phyloP scores from a whole-genome alignment of 2,329 filamentous ascomycete genomes.

The Cercospora sp. region DNA sequence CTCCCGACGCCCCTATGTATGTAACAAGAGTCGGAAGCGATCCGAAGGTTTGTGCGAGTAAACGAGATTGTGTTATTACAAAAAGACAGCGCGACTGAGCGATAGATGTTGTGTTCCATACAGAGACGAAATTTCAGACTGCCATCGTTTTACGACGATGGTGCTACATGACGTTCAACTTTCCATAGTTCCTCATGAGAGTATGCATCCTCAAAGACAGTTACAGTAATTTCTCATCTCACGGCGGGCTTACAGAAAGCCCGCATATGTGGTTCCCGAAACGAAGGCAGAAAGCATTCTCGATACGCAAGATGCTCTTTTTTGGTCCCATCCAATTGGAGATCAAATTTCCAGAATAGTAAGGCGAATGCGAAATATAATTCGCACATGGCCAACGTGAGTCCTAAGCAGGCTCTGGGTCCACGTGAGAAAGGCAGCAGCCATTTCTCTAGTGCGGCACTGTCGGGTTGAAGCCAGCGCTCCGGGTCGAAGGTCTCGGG shows the following conservation, averaged over 20 bases:
- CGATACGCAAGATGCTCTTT: constrained; percentile 17
- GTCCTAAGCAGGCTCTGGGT: constrained; percentile 19
- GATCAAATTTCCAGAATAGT: constrained; percentile 20
- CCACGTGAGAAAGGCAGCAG: constrained; percentile 22
- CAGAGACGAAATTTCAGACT: neutral
- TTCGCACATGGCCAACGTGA: constrained; percentile 22
- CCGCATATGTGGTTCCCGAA: constrained; percentile 17
- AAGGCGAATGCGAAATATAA: constrained; percentile 21
- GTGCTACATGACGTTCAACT: neutral
- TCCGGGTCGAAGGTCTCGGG: constrained; percentile 50
- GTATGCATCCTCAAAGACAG: too few relatives aligned
- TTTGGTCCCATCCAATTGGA: constrained; percentile 17
- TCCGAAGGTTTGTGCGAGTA: neutral
- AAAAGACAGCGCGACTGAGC: constrained; percentile 5
- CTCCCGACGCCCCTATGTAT: neutral
- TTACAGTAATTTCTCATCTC: neutral
- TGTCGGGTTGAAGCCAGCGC: constrained; percentile 47
- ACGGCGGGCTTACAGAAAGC: constrained; percentile 16
- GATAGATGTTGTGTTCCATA: constrained; percentile 7
- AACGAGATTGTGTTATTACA: neutral
- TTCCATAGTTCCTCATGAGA: neutral
- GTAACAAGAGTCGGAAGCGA: neutral
- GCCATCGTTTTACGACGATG: neutral
- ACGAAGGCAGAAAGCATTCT: constrained; percentile 25
- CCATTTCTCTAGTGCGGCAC: constrained; percentile 19